Evolutionary conservation across 2,329 filamentous ascomycete species (phyloP).

Genomic region (Fusarium sp.): DNA sequence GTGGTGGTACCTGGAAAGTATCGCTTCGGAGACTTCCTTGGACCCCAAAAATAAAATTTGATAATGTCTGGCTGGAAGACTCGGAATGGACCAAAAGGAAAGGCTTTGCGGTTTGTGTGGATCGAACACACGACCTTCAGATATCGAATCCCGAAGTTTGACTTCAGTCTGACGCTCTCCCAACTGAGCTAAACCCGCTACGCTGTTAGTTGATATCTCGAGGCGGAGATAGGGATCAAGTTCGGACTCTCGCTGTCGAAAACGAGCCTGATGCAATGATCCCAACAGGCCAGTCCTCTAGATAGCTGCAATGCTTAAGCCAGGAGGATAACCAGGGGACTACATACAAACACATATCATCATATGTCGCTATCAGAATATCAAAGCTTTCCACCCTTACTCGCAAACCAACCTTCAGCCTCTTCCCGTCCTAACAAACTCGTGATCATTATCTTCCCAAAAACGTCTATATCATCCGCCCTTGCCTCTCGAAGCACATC

Average conservation of each 20-base stretch:
- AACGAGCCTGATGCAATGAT: neutral
- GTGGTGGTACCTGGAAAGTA: conserved; percentile 1
- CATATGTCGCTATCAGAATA: neutral
- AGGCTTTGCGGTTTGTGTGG: conserved; percentile 44
- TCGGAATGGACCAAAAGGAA: conserved; percentile 7
- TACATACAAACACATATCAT: neutral
- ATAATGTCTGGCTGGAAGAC: neutral
- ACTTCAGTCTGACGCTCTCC: conserved; percentile 45
- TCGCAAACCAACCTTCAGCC: conserved; percentile 50
- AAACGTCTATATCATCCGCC: conserved; percentile 57
- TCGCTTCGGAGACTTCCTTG: neutral
- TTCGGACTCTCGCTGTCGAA: accelerated
- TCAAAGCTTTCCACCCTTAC: conserved; percentile 36
- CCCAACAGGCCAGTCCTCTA: no score
- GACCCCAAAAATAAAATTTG: conserved; percentile 3
- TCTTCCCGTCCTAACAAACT: conserved; percentile 49
- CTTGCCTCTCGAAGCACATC: conserved; percentile 49
- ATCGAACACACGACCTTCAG: conserved; percentile 49
- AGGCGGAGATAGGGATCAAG: accelerated
- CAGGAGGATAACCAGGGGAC: no score
- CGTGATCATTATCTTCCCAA: conserved; percentile 53
- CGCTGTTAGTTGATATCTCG: neutral
- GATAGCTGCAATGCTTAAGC: no score
- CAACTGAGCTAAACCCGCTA: conserved; percentile 49
- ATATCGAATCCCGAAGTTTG: conserved; percentile 43